A percentile compares a stretch with the other conserved stretches of the same genome.
Evolutionary conservation across 2,329 filamentous ascomycete genomes (phyloP).

Genomic region (Venturia nashicola): DNA sequence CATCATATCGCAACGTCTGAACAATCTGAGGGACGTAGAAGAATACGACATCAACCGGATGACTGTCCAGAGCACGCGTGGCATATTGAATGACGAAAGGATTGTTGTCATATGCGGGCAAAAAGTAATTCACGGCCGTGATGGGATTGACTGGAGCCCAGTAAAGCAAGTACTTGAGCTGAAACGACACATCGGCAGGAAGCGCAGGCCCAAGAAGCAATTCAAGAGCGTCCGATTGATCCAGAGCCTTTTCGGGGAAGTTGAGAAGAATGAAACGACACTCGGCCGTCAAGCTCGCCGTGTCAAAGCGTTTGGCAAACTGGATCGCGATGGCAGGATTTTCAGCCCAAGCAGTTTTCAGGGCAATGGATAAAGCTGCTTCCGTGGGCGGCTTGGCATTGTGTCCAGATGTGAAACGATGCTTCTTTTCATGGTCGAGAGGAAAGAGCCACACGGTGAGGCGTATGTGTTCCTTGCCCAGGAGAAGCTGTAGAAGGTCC

Average conservation of each 20-base stretch:
- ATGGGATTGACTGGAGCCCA: slow-evolving; percentile 91
- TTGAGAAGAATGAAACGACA: slow-evolving; percentile 70
- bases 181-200: slow-evolving; percentile 66
- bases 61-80: slow-evolving; percentile 85
- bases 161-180: slow-evolving; percentile 86
- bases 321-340: slow-evolving; percentile 80
- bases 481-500: slow-evolving; percentile 64
- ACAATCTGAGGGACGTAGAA: slow-evolving; percentile 99
- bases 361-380: slow-evolving; percentile 47
- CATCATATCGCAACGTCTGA: slow-evolving; percentile 85
- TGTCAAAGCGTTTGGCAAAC: slow-evolving; percentile 67
- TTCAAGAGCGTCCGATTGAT: slow-evolving; percentile 71
- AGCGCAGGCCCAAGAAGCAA: slow-evolving; percentile 67
- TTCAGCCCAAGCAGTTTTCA: slow-evolving; percentile 79
- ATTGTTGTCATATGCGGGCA: slow-evolving; percentile 82
- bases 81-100: slow-evolving; percentile 93
- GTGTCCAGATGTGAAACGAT: slow-evolving; percentile 34
- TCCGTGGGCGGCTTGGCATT: slow-evolving; percentile 29
- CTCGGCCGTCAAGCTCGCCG: slow-evolving; percentile 57
- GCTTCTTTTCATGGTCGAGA: slow-evolving; percentile 50
- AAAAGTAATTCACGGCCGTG: slow-evolving; percentile 83
- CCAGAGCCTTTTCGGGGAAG: slow-evolving; percentile 70
- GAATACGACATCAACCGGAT: slow-evolving; percentile 94
- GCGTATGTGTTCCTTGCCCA: slow-evolving; percentile 74
- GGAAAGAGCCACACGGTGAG: slow-evolving; percentile 86